These are phyloP conservation scores for Symbiodinium natans DNA, from an alignment of 73 alveolate genomes.

Conservation along the genomic window DNA sequence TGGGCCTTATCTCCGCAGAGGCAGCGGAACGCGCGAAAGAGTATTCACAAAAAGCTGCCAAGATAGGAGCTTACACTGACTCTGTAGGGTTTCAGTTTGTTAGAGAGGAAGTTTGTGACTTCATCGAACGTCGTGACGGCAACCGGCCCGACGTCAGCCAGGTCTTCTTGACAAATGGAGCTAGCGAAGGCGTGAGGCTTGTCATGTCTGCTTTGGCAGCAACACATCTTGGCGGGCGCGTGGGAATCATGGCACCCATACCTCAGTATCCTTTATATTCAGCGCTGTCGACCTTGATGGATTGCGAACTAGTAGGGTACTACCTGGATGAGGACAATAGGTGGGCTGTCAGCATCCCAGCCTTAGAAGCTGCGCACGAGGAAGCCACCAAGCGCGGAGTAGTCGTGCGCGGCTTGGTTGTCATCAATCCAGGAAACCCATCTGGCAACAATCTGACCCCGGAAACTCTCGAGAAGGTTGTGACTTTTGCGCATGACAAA, in stretches of 20 bases:
- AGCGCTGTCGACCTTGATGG: slow-evolving; percentile 97
- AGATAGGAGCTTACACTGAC: slow-evolving; percentile 90
- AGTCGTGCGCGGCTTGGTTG: slow-evolving; percentile 96
- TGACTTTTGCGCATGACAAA: slow-evolving; percentile 95
- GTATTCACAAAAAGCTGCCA: not conserved
- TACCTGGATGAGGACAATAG: slow-evolving; percentile 97
- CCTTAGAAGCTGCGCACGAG: slow-evolving; percentile 94
- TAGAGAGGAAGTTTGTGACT: slow-evolving; percentile 69
- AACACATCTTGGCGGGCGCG: slow-evolving; percentile 31
- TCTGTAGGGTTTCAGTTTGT: slow-evolving; percentile 52
- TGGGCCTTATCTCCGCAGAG: slow-evolving; percentile 51
- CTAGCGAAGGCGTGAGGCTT: slow-evolving; percentile 59
- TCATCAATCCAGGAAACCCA: slow-evolving; percentile 99
- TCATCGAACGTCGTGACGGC: slow-evolving; percentile 32
- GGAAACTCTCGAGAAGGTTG: slow-evolving; percentile 96
- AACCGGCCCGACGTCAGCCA: slow-evolving; percentile 44
- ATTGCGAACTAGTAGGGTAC: slow-evolving; percentile 97
- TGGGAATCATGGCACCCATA: slow-evolving; percentile 93
- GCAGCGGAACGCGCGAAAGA: slow-evolving; percentile 67
- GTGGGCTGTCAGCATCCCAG: slow-evolving; percentile 97
- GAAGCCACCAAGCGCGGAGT: slow-evolving; percentile 96
- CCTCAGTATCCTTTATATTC: slow-evolving; percentile 99
- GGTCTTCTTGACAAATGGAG: slow-evolving; percentile 73
- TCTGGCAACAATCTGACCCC: slow-evolving; percentile 97
- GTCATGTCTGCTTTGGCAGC: slow-evolving; percentile 81